Evolutionary conservation across 1,284 basidiomycete species (phyloP).

Genomic region (Peniophora sp.): DNA sequence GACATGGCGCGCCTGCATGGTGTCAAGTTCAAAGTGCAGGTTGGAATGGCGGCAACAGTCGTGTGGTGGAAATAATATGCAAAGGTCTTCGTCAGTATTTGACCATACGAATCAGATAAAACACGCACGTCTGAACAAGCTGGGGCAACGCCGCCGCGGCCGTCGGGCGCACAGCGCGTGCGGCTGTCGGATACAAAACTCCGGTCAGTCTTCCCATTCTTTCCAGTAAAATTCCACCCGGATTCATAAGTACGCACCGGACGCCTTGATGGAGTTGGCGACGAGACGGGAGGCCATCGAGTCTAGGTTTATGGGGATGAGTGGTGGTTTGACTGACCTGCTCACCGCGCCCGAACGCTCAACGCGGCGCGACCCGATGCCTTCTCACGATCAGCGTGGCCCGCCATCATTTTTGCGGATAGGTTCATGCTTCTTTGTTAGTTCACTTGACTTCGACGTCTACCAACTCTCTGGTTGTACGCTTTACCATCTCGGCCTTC

Average conservation of each 20-base stretch:
- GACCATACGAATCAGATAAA: constrained; percentile 1
- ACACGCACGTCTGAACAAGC: constrained; percentile 48
- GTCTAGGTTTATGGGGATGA: background rate
- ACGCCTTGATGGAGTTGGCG: constrained; percentile 52
- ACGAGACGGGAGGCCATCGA: constrained; percentile 68
- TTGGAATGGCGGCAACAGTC: background rate
- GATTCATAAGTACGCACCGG: constrained; percentile 33
- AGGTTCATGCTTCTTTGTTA: too few relatives aligned
- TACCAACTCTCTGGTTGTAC: too few relatives aligned
- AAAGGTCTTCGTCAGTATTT: background rate
- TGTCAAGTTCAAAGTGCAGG: background rate
- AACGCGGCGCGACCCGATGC: too few relatives aligned
- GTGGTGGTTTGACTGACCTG: too few relatives aligned
- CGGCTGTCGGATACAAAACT: constrained; percentile 13
- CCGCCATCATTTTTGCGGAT: too few relatives aligned
- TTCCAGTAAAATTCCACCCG: background rate
- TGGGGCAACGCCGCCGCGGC: constrained; percentile 45
- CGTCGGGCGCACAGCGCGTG: constrained; percentile 44
- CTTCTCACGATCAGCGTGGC: too few relatives aligned
- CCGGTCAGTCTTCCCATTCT: background rate
- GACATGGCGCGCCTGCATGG: constrained; percentile 54
- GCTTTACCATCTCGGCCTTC: too few relatives aligned
- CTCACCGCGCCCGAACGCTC: too few relatives aligned
- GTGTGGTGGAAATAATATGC: background rate
- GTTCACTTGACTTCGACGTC: too few relatives aligned